phyloP scores from a whole-genome alignment of 2,329 filamentous ascomycete genomes.

The Botryotinia convoluta region DNA sequence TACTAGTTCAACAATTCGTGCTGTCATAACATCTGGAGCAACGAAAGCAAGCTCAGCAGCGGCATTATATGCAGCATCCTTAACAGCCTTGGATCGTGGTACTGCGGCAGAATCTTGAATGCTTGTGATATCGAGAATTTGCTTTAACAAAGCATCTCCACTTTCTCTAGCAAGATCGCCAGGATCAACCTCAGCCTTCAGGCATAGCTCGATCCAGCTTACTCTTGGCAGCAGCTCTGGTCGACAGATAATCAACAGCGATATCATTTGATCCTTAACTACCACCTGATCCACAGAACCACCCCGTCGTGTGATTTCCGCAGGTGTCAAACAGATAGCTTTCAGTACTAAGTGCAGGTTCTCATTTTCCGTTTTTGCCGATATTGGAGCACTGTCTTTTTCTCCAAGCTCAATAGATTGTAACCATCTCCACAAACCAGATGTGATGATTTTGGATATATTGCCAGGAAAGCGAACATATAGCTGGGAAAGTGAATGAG shows the following conservation, averaged over 20 bases:
- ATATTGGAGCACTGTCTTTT: constrained; percentile 70
- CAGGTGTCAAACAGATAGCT: constrained; percentile 60
- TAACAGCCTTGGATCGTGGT: constrained; percentile 46
- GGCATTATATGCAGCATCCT: constrained; percentile 74
- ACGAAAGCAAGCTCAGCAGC: constrained; percentile 93
- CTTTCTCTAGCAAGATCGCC: constrained; percentile 69
- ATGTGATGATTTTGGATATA: constrained; percentile 62
- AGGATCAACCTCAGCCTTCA: constrained; percentile 78
- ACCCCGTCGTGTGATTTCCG: constrained; percentile 48
- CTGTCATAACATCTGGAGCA: constrained; percentile 76
- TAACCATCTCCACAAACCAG: constrained; percentile 79
- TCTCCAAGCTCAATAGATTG: constrained; percentile 64
- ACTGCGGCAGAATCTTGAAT: constrained; percentile 45
- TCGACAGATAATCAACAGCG: constrained; percentile 74
- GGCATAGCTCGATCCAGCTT: constrained; percentile 86
- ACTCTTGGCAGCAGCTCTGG: constrained; percentile 72
- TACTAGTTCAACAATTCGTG: constrained; percentile 72
- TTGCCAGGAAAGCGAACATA: constrained; percentile 59
- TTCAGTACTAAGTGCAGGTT: constrained; percentile 61
- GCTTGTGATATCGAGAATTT: constrained; percentile 56
- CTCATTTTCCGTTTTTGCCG: constrained; percentile 61
- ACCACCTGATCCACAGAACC: constrained; percentile 46
- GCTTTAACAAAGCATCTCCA: constrained; percentile 61
- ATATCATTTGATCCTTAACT: constrained; percentile 69
- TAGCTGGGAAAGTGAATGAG: constrained; percentile 58